Evolutionary conservation across 2,329 filamentous ascomycete genomes (phyloP).

Genomic region (Colletotrichum navitas): DNA sequence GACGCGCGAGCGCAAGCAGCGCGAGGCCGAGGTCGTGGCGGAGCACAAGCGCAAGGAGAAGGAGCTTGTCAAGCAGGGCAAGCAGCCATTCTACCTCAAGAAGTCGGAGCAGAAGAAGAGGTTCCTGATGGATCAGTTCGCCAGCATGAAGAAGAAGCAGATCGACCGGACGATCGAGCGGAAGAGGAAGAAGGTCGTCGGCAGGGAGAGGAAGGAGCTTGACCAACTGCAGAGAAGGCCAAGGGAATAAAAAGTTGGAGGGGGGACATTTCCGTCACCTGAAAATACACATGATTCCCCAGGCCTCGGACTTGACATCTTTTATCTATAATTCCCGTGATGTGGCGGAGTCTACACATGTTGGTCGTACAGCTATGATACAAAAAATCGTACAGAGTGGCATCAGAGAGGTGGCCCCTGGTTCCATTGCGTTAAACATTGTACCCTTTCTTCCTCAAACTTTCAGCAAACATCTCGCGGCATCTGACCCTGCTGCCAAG

Average conservation of each 20-base stretch:
- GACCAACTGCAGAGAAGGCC: conserved; percentile 51
- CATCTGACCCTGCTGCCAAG: conserved; percentile 87
- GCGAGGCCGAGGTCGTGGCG: conserved; percentile 75
- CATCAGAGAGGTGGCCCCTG: background rate
- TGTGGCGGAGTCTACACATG: conserved; percentile 15
- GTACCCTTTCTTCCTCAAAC: conserved; percentile 54
- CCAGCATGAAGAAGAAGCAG: conserved; percentile 86
- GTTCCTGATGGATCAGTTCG: conserved; percentile 82
- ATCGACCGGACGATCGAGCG: conserved; percentile 87
- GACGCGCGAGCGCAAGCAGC: conserved; percentile 76
- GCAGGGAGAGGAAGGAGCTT: conserved; percentile 86
- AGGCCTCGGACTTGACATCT: background rate
- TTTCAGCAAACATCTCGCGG: conserved; percentile 80
- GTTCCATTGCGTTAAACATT: conserved; percentile 3
- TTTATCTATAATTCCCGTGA: conserved; percentile 16
- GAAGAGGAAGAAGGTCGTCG: conserved; percentile 88
- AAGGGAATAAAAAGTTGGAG: conserved; percentile 9
- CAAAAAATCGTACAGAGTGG: conserved; percentile 35
- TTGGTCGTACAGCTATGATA: conserved; percentile 36
- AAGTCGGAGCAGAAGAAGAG: conserved; percentile 91
- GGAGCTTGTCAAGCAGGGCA: conserved; percentile 86
- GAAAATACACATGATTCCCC: background rate
- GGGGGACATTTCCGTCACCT: background rate
- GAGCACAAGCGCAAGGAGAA: conserved; percentile 87
- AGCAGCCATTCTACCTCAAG: conserved; percentile 95